These are phyloP conservation scores for Colletotrichum viniferum DNA, from an alignment of 2,329 filamentous ascomycete species.

Conservation along the genomic window DNA sequence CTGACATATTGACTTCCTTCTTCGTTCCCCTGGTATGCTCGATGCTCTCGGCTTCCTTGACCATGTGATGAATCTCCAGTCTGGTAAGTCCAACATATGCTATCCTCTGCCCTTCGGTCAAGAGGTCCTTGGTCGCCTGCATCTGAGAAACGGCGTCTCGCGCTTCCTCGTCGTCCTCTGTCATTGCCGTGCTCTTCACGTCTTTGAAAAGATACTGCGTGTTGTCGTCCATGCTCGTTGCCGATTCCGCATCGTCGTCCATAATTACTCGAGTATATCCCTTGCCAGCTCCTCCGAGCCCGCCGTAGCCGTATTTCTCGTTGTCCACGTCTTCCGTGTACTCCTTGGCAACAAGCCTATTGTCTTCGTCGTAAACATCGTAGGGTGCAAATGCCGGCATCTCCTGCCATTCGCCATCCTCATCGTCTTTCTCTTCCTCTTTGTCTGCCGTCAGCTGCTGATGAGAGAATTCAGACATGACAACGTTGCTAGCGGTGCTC, in stretches of 20 bases:
- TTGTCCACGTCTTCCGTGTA: slow-evolving; percentile 74
- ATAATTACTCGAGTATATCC: slow-evolving; percentile 95
- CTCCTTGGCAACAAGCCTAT: slow-evolving; percentile 83
- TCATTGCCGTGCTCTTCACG: slow-evolving; percentile 59
- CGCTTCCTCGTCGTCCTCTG: slow-evolving; percentile 78
- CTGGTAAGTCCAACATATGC: slow-evolving; percentile 93
- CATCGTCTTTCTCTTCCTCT: slow-evolving; percentile 54
- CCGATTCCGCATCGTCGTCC: slow-evolving; percentile 92
- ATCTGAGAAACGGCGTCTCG: slow-evolving; percentile 88
- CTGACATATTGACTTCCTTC: slow-evolving; percentile 71
- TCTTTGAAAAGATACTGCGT: slow-evolving; percentile 95
- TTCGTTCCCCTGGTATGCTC: slow-evolving; percentile 68
- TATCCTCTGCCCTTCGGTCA: slow-evolving; percentile 94
- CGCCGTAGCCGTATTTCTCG: slow-evolving; percentile 71
- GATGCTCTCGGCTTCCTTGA: slow-evolving; percentile 68
- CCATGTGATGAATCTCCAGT: slow-evolving; percentile 79
- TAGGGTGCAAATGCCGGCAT: slow-evolving; percentile 95
- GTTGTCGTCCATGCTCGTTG: slow-evolving; percentile 96
- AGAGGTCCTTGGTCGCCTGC: slow-evolving; percentile 91
- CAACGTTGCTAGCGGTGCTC: slow-evolving; percentile 41
- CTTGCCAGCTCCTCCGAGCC: slow-evolving; percentile 87
- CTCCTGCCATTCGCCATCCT: slow-evolving; percentile 82
- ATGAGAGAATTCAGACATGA: slow-evolving; percentile 87
- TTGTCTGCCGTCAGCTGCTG: slow-evolving; percentile 71
- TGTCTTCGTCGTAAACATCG: slow-evolving; percentile 95